Percentiles rank a stretch among this genome's conserved stretches.
Evolutionary conservation across 164 flowering plant species (phyloP).

Genomic region (Aristolochia fimbriata): DNA sequence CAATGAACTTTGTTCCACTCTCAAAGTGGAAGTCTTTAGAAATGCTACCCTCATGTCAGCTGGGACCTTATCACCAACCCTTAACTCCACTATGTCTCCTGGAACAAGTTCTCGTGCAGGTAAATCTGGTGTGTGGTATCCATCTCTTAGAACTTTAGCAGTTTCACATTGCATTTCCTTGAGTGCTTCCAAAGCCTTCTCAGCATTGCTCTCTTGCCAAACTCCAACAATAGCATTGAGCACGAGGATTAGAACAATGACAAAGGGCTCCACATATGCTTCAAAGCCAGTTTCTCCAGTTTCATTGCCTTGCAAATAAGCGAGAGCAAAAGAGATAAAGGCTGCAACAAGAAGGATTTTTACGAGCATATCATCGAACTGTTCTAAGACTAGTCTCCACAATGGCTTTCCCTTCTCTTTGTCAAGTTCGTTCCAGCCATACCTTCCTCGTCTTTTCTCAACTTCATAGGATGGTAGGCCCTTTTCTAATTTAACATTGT

Average conservation of each 20-base stretch:
- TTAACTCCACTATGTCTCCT: conserved; percentile 75
- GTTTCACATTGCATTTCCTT: conserved; percentile 85
- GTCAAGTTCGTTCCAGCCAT: conserved; percentile 79
- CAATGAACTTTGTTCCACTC: conserved; percentile 86
- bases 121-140: conserved; percentile 51
- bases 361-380: conserved; percentile 81
- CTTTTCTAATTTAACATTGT: conserved; percentile 54
- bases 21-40: conserved; percentile 61
- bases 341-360: conserved; percentile 78
- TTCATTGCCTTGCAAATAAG: conserved; percentile 44
- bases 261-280: conserved; percentile 79
- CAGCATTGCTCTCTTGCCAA: conserved; percentile 91
- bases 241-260: conserved; percentile 62
- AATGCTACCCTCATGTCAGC: conserved; percentile 82
- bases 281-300: conserved; percentile 43
- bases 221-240: conserved; percentile 90
- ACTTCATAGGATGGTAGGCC: conserved; percentile 66
- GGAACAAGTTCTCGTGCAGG: conserved; percentile 87
- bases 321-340: conserved; percentile 61
- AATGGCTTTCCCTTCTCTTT: conserved; percentile 78
- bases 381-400: conserved; percentile 67
- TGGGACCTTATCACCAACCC: conserved; percentile 82
- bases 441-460: conserved; percentile 43
- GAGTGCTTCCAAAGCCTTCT: conserved; percentile 81
- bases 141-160: conserved; percentile 69